Evolutionary conservation across 495 filamentous ascomycete species (phyloP).

Genomic region (Penicillium atrosanguineum): DNA sequence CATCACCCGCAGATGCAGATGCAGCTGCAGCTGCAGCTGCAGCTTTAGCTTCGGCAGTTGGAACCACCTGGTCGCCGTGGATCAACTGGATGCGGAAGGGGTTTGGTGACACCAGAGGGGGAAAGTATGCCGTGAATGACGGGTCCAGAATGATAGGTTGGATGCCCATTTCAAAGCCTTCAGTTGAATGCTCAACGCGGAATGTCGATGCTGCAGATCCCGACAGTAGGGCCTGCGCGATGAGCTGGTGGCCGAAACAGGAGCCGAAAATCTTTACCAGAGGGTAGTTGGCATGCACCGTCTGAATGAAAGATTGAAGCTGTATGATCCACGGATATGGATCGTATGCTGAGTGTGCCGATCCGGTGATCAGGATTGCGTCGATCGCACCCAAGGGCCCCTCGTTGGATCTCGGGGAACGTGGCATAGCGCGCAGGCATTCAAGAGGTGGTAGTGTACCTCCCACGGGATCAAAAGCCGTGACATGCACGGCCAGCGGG

Average conservation of each 20-base stretch:
- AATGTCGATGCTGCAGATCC: slow-evolving; percentile 8
- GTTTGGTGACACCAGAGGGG: slow-evolving; percentile 12
- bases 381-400: slow-evolving; percentile 26
- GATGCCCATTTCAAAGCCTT: slow-evolving; percentile 41
- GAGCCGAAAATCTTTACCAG: slow-evolving; percentile 47
- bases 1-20: neutral
- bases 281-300: slow-evolving; percentile 36
- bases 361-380: slow-evolving; percentile 42
- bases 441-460: slow-evolving; percentile 29
- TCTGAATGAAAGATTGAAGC: slow-evolving; percentile 30
- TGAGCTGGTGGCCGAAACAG: slow-evolving; percentile 50
- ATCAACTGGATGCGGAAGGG: slow-evolving; percentile 30
- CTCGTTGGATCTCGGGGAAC: slow-evolving; percentile 8
- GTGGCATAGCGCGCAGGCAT: slow-evolving; percentile 22
- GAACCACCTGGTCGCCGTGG: slow-evolving; percentile 34
- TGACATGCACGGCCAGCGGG: slow-evolving; percentile 28
- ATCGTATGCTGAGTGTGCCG: slow-evolving; percentile 35
- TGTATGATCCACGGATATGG: slow-evolving; percentile 33
- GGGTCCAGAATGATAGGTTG: slow-evolving; percentile 28
- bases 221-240: slow-evolving; percentile 41
- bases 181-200: slow-evolving; percentile 21
- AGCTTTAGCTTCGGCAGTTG: slow-evolving; percentile 15
- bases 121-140: slow-evolving; percentile 29
- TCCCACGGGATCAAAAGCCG: slow-evolving; percentile 40
- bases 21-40: slow-evolving; percentile 1